Conservation (phyloP, 163 green algal species). For the Chlorella variabilis region DNA sequence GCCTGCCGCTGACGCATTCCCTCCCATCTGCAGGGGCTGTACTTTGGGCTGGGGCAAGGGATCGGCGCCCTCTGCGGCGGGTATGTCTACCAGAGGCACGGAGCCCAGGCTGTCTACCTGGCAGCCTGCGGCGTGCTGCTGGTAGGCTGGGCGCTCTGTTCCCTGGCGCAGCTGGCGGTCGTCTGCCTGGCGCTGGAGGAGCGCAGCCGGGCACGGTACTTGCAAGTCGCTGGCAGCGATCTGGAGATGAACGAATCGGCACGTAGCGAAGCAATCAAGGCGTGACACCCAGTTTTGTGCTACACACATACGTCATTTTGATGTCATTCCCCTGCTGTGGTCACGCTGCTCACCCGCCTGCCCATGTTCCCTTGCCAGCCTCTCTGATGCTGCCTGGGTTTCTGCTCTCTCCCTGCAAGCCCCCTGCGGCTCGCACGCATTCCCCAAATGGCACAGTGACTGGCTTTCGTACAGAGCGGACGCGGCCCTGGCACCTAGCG, state of each 20-base stretch:
- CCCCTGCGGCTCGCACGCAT: no score
- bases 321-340: no score
- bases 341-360: no score
- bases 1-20: not conserved
- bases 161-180: constrained; percentile 11
- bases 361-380: no score
- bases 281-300: not conserved
- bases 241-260: not conserved
- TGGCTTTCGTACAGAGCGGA: no score
- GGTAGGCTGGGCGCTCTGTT: constrained; percentile 34
- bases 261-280: not conserved
- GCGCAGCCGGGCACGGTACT: not conserved
- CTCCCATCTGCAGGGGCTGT: constrained; percentile 9
- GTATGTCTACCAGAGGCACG: constrained; percentile 33
- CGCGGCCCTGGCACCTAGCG: no score
- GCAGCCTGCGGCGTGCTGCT: constrained; percentile 33
- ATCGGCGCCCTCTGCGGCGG: constrained; percentile 29
- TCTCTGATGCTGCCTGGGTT: no score
- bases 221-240: not conserved
- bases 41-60: constrained; percentile 43
- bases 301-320: no score
- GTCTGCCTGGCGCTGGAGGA: not conserved
- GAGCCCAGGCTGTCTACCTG: constrained; percentile 33
- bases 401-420: no score
- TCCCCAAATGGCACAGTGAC: no score